A percentile compares a stretch with the other conserved stretches of the same genome.
Conservation (phyloP, 805 yeast genomes). For the Candida nonsorbophila region DNA sequence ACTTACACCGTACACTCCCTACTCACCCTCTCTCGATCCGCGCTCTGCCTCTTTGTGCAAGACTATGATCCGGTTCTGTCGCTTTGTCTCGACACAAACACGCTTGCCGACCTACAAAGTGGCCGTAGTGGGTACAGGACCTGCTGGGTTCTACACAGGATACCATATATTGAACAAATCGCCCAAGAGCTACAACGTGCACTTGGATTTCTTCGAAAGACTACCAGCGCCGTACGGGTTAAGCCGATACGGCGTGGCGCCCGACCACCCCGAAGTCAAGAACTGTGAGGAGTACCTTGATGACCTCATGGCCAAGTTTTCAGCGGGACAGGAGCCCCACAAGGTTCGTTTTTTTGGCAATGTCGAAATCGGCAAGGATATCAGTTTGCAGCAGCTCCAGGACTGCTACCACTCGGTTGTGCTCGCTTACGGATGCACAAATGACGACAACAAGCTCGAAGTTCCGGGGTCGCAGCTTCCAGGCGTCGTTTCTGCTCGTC, state of each 20-base stretch:
- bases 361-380: conserved; percentile 58
- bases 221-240: conserved; percentile 90
- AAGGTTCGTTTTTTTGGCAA: conserved; percentile 60
- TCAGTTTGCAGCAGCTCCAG: conserved; percentile 45
- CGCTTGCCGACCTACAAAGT: conserved; percentile 32
- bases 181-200: conserved; percentile 17
- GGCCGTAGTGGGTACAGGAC: conserved; percentile 92
- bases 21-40: too few species aligned
- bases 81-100: too few species aligned
- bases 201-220: conserved; percentile 75
- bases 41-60: too few species aligned
- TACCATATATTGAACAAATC: conserved; percentile 56
- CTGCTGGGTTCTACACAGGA: conserved; percentile 92
- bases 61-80: too few species aligned
- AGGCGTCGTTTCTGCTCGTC: conserved; percentile 75
- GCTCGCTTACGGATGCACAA: conserved; percentile 76
- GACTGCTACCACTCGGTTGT: conserved; percentile 67
- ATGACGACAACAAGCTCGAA: conserved; percentile 46
- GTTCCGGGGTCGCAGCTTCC: conserved; percentile 57
- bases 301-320: conserved; percentile 33
- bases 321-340: too few species aligned
- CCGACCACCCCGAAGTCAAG: conserved; percentile 97
- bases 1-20: too few species aligned
- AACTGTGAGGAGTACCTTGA: conserved; percentile 72
- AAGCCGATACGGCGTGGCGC: conserved; percentile 95